Percentiles rank a stretch among this genome's conserved stretches.
Evolutionary conservation across 2,329 filamentous ascomycete species (phyloP).

Genomic region (Ophiostoma novo-ulmi): DNA sequence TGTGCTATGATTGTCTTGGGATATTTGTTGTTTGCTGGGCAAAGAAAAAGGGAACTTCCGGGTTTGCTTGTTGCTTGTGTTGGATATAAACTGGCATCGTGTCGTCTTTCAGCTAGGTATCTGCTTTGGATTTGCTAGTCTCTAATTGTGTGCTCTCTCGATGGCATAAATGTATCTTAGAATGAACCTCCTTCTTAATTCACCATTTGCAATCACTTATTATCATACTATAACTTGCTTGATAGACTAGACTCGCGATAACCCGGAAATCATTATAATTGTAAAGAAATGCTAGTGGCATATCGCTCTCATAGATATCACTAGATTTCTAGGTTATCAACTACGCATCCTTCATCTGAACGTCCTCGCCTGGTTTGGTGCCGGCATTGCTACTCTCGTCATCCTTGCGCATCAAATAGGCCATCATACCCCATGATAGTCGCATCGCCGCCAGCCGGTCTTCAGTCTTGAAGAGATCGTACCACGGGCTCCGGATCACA

Average conservation of each 20-base stretch:
- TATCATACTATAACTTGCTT: too few species aligned
- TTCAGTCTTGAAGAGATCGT: slow-evolving; percentile 51
- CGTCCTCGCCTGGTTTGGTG: slow-evolving; percentile 21
- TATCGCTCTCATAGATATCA: background rate
- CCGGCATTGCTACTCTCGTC: background rate
- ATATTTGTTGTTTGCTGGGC: background rate
- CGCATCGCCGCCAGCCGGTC: slow-evolving; percentile 54
- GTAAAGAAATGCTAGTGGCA: too few species aligned
- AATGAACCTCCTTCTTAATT: too few species aligned
- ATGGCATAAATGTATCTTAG: too few species aligned
- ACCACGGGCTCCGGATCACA: slow-evolving; percentile 57
- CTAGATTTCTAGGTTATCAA: background rate
- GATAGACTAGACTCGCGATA: too few species aligned
- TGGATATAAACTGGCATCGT: too few species aligned
- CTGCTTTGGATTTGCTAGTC: too few species aligned
- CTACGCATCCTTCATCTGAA: slow-evolving; percentile 11
- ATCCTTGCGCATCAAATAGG: slow-evolving; percentile 50
- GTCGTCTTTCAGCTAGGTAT: too few species aligned
- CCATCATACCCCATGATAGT: slow-evolving; percentile 55
- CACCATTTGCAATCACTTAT: too few species aligned
- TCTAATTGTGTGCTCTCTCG: too few species aligned
- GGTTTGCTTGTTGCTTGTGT: background rate
- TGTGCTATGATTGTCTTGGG: too few species aligned
- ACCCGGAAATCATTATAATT: too few species aligned
- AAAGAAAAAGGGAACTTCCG: background rate